Evolutionary conservation across 1,139 yeast species (phyloP), one percentile per base, ranked within the genome.

Genomic region (Pichia terricola): DNA sequence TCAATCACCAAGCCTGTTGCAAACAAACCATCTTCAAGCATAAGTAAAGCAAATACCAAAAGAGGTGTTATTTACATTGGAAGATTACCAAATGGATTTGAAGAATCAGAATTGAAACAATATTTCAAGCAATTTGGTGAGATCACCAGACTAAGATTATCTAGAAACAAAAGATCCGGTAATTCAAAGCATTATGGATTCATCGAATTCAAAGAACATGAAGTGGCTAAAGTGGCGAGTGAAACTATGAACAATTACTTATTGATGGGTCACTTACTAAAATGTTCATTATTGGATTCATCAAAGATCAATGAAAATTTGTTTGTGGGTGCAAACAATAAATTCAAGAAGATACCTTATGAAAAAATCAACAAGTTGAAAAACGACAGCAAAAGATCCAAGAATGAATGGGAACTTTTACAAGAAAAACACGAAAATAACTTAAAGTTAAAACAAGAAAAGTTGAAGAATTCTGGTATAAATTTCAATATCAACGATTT

Each of bases 181-280:
- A 79, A 81, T 50, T 81, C 96, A 26, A 89, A 88, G 67, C 97
- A 89, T 65, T 94, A 81, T 63, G 98, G 89, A 10, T 91, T 86
- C 63, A 69, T 91, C 44, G 96, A 89, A 65, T 91, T 91, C 58
- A 77, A 73, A 41, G 73, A 78, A 48, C 61, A 65, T 35, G 85
- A 79, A 41, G 94, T 85, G 48, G 97, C 97, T 42, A 74, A 78
- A 53, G 72, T 88, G 49, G 98, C 96, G 2, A 84, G 84, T 50
- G 97, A 91, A 55, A 80, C 97, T 42, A 91, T 91, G 98, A 81
- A 91, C 67, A 91, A 91, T 65, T 91, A 91, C 60, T 73, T 91
- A 53, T 65, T 91, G 45, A 81, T 85, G 66, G 95, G 95, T 10
- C 97, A 89, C 63, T 75, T 89, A 53, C 73, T 77, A 61, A 81